phyloP scores from a whole-genome alignment of 345 rosid genomes.

The Nephelium lappaceum region DNA sequence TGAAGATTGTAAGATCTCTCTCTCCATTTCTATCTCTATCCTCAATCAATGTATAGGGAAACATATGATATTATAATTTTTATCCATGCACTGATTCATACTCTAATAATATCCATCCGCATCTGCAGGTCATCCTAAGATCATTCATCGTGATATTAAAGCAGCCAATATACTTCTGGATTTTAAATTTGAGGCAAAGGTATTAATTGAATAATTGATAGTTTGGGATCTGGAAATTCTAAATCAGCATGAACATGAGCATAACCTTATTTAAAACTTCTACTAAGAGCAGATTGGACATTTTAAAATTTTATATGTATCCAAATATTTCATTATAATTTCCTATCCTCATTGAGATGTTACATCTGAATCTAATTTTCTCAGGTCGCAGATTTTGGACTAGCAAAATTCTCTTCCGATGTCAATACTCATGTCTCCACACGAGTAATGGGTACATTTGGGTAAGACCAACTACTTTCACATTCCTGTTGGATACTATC shows the following conservation, averaged over 20 bases:
- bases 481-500: not conserved
- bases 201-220: constrained; percentile 17
- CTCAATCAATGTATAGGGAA: not conserved
- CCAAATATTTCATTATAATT: not conserved
- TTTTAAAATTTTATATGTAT: not conserved
- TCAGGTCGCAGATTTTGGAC: constrained; percentile 97
- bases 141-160: constrained; percentile 95
- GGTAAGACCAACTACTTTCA: constrained; percentile 44
- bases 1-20: constrained; percentile 77
- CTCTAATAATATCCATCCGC: not conserved
- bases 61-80: not conserved
- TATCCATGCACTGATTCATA: not conserved
- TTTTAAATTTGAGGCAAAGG: constrained; percentile 88
- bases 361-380: constrained; percentile 9
- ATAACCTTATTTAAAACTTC: not conserved
- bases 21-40: not conserved
- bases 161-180: constrained; percentile 86
- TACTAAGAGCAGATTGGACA: too few species aligned
- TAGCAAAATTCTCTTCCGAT: constrained; percentile 81
- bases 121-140: constrained; percentile 80
- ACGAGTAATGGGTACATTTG: constrained; percentile 97
- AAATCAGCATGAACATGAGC: not conserved
- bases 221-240: not conserved
- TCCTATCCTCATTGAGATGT: not conserved
- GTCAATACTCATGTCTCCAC: constrained; percentile 89